phyloP scores from a whole-genome alignment of 768 basidiomycete genomes.

The Lentinula aciculospora region DNA sequence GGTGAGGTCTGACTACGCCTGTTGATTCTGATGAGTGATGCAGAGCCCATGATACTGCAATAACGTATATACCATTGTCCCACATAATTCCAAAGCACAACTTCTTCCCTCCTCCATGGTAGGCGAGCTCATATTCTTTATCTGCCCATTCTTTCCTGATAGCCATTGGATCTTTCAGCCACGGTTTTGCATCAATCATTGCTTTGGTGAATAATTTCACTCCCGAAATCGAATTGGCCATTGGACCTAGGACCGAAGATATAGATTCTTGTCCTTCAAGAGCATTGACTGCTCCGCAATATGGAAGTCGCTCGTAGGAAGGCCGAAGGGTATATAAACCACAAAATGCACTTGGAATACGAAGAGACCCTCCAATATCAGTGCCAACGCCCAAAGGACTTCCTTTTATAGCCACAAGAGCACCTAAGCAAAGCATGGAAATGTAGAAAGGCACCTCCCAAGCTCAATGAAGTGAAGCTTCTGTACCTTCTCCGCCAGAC shows the following conservation, averaged over 20 bases:
- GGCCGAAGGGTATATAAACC: constrained; percentile 71
- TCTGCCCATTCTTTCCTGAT: constrained; percentile 57
- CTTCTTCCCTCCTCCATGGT: constrained; percentile 46
- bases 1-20: constrained; percentile 41
- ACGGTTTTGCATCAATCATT: constrained; percentile 54
- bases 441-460: neutral
- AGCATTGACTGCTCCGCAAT: constrained; percentile 57
- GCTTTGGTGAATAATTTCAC: constrained; percentile 63
- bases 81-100: constrained; percentile 60
- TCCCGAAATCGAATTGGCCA: constrained; percentile 52
- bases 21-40: neutral
- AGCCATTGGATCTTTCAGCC: constrained; percentile 59
- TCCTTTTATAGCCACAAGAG: constrained; percentile 33
- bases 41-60: neutral
- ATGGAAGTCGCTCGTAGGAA: constrained; percentile 71
- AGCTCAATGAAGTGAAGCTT: constrained; percentile 23
- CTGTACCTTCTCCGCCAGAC: constrained; percentile 73
- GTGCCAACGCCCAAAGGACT: constrained; percentile 32
- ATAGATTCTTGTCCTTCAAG: constrained; percentile 69
- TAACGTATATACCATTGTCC: constrained; percentile 45
- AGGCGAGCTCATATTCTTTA: constrained; percentile 47
- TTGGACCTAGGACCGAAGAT: constrained; percentile 70
- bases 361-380: constrained; percentile 78
- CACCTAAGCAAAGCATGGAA: neutral
- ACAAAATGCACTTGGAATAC: constrained; percentile 64